Percentiles rank a stretch among this genome's conserved stretches.
These are phyloP conservation scores for Colletotrichum cereale DNA, from an alignment of 2,329 filamentous ascomycete species.

Conservation along the genomic window DNA sequence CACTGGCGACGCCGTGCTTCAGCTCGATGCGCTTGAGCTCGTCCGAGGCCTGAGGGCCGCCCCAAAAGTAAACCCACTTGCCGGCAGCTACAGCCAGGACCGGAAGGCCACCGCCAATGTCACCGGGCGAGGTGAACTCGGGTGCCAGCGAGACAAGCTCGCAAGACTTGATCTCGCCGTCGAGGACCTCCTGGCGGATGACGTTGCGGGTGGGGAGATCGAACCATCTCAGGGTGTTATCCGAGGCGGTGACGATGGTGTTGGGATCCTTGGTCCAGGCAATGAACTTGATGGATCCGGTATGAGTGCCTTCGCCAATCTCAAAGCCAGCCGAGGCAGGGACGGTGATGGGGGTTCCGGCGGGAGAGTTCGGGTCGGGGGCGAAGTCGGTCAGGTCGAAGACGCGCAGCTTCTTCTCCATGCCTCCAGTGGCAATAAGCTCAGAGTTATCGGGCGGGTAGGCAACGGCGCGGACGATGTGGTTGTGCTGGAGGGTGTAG, in stretches of 20 bases:
- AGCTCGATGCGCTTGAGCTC: conserved; percentile 84
- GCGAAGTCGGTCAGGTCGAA: conserved; percentile 82
- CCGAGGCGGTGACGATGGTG: conserved; percentile 89
- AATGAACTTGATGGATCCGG: conserved; percentile 93
- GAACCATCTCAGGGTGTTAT: conserved; percentile 95
- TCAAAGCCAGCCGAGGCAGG: conserved; percentile 79
- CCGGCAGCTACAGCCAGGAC: conserved; percentile 93
- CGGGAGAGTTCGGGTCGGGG: conserved; percentile 48
- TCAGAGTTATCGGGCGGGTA: conserved; percentile 85
- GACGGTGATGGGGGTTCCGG: conserved; percentile 58
- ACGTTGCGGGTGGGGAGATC: conserved; percentile 83
- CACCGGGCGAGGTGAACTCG: conserved; percentile 67
- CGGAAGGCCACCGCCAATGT: conserved; percentile 75
- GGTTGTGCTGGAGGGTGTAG: conserved; percentile 88
- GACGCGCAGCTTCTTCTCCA: conserved; percentile 95
- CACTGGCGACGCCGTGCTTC: conserved; percentile 88
- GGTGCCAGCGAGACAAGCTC: conserved; percentile 82
- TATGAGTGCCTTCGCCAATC: conserved; percentile 87
- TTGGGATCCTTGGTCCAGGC: conserved; percentile 93
- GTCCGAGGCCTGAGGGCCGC: conserved; percentile 76
- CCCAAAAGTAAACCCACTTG: conserved; percentile 93
- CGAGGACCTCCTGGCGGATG: conserved; percentile 81
- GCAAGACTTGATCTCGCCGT: conserved; percentile 90
- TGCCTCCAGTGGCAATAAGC: conserved; percentile 92
- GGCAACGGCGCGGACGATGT: conserved; percentile 94